phyloP scores from a whole-genome alignment of 1,284 basidiomycete genomes.

The Cryptococcus floricola region DNA sequence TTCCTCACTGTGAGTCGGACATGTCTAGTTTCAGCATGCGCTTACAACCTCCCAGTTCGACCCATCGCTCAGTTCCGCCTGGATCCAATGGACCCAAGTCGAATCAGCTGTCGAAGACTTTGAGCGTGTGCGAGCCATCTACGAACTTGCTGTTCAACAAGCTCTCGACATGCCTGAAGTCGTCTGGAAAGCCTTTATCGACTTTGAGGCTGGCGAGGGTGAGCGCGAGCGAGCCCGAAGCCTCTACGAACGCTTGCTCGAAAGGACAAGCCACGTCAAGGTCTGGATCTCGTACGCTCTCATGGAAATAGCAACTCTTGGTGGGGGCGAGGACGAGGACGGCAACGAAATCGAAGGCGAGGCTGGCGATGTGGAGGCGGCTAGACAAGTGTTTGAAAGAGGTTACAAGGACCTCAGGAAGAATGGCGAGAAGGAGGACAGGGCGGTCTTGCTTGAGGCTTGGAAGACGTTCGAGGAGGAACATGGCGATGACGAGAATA shows the following conservation, averaged over 20 bases:
- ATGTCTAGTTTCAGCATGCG: neutral
- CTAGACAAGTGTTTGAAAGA: conserved; percentile 74
- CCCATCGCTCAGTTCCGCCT: conserved; percentile 80
- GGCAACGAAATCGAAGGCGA: conserved; percentile 66
- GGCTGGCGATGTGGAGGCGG: conserved; percentile 64
- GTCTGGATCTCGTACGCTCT: conserved; percentile 53
- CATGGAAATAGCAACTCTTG: conserved; percentile 47
- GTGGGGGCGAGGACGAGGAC: conserved; percentile 66
- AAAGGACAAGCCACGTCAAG: conserved; percentile 90
- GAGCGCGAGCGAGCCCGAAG: conserved; percentile 78
- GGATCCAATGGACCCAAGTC: conserved; percentile 96
- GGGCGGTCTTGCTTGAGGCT: conserved; percentile 80
- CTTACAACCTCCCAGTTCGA: conserved; percentile 61
- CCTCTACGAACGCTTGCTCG: conserved; percentile 86
- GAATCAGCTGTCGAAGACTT: conserved; percentile 90
- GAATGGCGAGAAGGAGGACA: conserved; percentile 81
- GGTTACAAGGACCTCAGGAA: conserved; percentile 80
- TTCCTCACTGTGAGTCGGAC: conserved; percentile 70
- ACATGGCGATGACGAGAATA: conserved; percentile 65
- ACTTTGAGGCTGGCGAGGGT: conserved; percentile 79
- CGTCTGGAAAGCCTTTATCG: conserved; percentile 97
- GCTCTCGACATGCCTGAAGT: conserved; percentile 97
- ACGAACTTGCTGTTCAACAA: conserved; percentile 91
- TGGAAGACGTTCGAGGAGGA: conserved; percentile 89
- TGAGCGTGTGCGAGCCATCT: conserved; percentile 87